These are phyloP conservation scores for Candida krabiensis DNA, from an alignment of 805 yeast genomes.

Conservation along the genomic window DNA sequence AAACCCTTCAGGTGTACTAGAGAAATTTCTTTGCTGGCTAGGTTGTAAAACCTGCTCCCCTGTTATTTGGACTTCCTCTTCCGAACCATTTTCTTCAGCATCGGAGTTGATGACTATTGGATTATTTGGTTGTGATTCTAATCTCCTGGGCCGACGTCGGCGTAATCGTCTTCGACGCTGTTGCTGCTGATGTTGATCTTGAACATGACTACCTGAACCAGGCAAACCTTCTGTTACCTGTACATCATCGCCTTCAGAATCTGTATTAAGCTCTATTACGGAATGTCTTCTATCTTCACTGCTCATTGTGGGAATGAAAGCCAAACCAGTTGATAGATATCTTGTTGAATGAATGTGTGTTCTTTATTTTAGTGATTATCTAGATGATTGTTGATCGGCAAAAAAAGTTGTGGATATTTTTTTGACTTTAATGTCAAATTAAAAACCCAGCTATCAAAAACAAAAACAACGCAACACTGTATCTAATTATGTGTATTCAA, in stretches of 20 bases:
- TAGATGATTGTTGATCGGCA: too few relatives aligned
- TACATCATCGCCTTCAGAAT: slow-evolving; percentile 13
- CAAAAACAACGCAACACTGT: too few relatives aligned
- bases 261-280: slow-evolving; percentile 19
- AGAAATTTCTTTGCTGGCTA: slow-evolving; percentile 11
- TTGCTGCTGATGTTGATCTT: neutral
- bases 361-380: too few relatives aligned
- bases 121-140: slow-evolving; percentile 11
- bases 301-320: neutral
- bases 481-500: too few relatives aligned
- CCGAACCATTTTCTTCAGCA: slow-evolving; percentile 15
- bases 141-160: slow-evolving; percentile 5
- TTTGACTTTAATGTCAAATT: too few relatives aligned
- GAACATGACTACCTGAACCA: slow-evolving; percentile 1
- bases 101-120: slow-evolving; percentile 24
- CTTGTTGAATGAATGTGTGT: too few relatives aligned
- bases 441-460: too few relatives aligned
- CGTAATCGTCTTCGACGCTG: slow-evolving; percentile 5
- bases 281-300: slow-evolving; percentile 10
- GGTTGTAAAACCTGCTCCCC: slow-evolving; percentile 22
- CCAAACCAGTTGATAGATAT: too few relatives aligned
- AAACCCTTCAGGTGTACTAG: slow-evolving; percentile 12
- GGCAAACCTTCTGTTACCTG: slow-evolving; percentile 1
- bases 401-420: too few relatives aligned
- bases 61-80: slow-evolving; percentile 25